Percentiles rank a stretch among this genome's conserved stretches.
phyloP scores from a whole-genome alignment of 345 rosid genomes.

The Salix purpurea region DNA sequence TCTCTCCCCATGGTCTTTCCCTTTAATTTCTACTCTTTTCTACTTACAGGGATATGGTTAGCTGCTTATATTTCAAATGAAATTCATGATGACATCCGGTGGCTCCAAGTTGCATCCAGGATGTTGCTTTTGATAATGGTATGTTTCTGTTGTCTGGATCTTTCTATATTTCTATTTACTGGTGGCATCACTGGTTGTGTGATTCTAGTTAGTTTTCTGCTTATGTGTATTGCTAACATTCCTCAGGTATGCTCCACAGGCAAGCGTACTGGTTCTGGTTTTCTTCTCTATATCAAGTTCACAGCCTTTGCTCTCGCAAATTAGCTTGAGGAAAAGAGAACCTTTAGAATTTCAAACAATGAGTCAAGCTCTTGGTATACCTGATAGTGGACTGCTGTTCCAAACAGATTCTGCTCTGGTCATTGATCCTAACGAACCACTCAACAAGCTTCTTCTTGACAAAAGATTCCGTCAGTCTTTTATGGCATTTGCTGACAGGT shows the following conservation, averaged over 20 bases:
- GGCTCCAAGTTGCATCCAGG: conserved; percentile 85
- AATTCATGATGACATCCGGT: conserved; percentile 42
- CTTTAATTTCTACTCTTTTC: conserved; percentile 15
- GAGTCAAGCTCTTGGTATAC: conserved; percentile 88
- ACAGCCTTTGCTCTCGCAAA: conserved; percentile 79
- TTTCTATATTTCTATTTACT: neutral
- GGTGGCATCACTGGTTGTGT: conserved; percentile 1
- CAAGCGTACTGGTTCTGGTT: conserved; percentile 57
- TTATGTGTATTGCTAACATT: conserved; percentile 27
- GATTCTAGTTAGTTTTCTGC: conserved; percentile 3
- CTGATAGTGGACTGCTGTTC: conserved; percentile 66
- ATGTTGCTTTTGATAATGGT: conserved; percentile 70
- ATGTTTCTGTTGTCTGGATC: conserved; percentile 15
- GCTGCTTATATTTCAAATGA: conserved; percentile 67
- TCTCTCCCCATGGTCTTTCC: conserved; percentile 6
- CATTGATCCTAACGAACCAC: conserved; percentile 62
- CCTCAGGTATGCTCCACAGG: conserved; percentile 40
- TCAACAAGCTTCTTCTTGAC: conserved; percentile 76
- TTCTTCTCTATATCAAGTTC: conserved; percentile 86
- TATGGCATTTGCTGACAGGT: conserved; percentile 95
- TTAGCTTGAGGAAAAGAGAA: conserved; percentile 71
- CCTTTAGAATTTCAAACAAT: conserved; percentile 57
- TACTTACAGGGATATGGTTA: conserved; percentile 55
- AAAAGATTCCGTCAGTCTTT: conserved; percentile 75
- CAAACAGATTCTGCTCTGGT: conserved; percentile 44